Evolutionary conservation across 306 rosid species (phyloP).

Genomic region (Cicer yamashitae): DNA sequence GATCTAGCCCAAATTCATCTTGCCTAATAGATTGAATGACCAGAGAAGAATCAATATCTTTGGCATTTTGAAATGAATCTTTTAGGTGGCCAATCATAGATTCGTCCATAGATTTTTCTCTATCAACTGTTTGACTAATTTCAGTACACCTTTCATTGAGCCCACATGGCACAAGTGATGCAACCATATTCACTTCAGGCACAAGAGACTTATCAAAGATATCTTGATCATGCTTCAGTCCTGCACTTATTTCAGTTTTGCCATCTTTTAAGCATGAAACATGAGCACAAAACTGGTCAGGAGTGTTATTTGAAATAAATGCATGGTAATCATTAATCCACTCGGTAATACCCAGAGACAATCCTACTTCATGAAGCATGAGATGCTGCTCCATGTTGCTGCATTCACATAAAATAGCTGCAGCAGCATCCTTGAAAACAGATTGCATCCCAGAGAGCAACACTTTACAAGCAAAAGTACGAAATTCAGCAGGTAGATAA

Average conservation of each 20-base stretch:
- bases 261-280: constrained; percentile 50
- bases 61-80: constrained; percentile 44
- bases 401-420: constrained; percentile 77
- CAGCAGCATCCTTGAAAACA: constrained; percentile 71
- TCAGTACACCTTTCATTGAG: constrained; percentile 42
- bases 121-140: constrained; percentile 35
- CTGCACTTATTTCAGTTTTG: constrained; percentile 39
- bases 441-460: constrained; percentile 82
- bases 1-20: constrained; percentile 94
- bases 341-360: constrained; percentile 74
- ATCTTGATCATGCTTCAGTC: constrained; percentile 47
- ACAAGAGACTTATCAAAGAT: constrained; percentile 41
- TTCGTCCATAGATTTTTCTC: constrained; percentile 46
- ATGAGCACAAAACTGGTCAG: constrained; percentile 43
- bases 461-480: constrained; percentile 70
- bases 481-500: constrained; percentile 75
- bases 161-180: constrained; percentile 40
- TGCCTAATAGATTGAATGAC: constrained; percentile 82
- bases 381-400: constrained; percentile 67
- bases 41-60: constrained; percentile 63
- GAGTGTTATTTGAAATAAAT: constrained; percentile 50
- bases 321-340: constrained; percentile 79
- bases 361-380: constrained; percentile 90
- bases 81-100: constrained; percentile 41
- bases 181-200: constrained; percentile 49